phyloP scores from a whole-genome alignment of 768 basidiomycete species.

The Leccinum boreale region DNA sequence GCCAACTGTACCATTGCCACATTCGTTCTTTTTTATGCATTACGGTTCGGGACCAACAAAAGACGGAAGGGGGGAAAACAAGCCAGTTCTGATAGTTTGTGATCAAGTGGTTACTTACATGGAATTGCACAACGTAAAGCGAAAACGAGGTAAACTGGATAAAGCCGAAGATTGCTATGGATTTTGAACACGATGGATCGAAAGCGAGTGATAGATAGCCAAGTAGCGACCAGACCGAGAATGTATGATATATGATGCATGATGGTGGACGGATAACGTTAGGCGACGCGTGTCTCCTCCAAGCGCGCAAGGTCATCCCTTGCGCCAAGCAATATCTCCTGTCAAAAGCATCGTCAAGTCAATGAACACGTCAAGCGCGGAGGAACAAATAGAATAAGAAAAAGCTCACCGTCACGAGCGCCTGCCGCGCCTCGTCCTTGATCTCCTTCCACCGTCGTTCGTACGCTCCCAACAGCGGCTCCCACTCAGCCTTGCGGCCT shows the following conservation, averaged over 20 bases:
- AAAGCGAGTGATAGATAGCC: background rate
- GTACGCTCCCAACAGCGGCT: constrained; percentile 51
- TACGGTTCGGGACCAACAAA: background rate
- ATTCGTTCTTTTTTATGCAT: background rate
- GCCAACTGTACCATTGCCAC: background rate
- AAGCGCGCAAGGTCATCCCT: constrained; percentile 52
- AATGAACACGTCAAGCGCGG: background rate
- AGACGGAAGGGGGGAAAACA: background rate
- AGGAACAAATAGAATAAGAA: background rate
- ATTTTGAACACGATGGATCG: background rate
- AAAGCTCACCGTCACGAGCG: constrained; percentile 52
- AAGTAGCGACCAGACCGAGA: background rate
- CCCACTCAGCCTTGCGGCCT: constrained; percentile 52
- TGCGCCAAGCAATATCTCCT: constrained; percentile 52
- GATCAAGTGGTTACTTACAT: background rate
- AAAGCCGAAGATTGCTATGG: background rate
- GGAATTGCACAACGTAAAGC: background rate
- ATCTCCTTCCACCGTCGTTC: constrained; percentile 71
- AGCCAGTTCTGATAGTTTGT: background rate
- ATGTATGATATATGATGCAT: background rate
- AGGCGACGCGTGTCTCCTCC: constrained; percentile 28
- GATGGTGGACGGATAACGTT: background rate
- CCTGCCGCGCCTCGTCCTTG: constrained; percentile 62
- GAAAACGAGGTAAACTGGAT: background rate
- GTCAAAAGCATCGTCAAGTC: constrained; percentile 1